Percentiles rank a stretch among this genome's conserved stretches.
Conservation (phyloP, 208 protist species). For the Acanthamoeba healyi region DNA sequence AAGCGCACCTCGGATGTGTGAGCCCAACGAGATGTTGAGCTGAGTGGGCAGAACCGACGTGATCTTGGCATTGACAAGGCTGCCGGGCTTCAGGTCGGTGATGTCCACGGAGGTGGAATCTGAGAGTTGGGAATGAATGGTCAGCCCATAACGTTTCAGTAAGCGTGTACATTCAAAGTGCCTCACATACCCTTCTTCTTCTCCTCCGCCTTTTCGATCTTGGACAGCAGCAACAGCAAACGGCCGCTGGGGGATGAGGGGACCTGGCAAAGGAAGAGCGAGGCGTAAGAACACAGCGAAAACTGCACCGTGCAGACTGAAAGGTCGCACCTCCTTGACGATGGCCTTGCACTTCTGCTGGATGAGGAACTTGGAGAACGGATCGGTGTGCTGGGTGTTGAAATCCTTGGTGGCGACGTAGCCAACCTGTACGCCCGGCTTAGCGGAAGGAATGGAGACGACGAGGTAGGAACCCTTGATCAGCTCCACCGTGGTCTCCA, state of each 20-base stretch:
- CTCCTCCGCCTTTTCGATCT: constrained; percentile 21
- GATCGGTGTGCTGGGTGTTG: constrained; percentile 65
- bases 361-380: constrained; percentile 59
- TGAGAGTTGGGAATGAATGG: too few relatives aligned
- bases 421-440: constrained; percentile 29
- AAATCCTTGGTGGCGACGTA: constrained; percentile 69
- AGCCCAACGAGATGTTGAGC: constrained; percentile 70
- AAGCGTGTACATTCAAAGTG: too few relatives aligned
- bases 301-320: too few relatives aligned
- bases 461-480: constrained; percentile 73
- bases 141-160: too few relatives aligned
- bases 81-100: constrained; percentile 61
- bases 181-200: background rate
- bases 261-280: background rate
- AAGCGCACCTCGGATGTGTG: constrained; percentile 53
- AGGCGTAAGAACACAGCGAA: too few relatives aligned
- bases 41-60: constrained; percentile 25
- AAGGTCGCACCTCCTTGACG: constrained; percentile 46
- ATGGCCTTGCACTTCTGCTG: constrained; percentile 58
- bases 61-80: constrained; percentile 69
- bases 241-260: background rate
- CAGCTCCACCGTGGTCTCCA: constrained; percentile 71
- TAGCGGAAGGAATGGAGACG: constrained; percentile 2
- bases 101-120: background rate
- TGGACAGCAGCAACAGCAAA: background rate